Evolutionary conservation across 805 yeast species (phyloP), one percentile per base, ranked within the genome.

Genomic region (Schwanniomyces vanrijiae): DNA sequence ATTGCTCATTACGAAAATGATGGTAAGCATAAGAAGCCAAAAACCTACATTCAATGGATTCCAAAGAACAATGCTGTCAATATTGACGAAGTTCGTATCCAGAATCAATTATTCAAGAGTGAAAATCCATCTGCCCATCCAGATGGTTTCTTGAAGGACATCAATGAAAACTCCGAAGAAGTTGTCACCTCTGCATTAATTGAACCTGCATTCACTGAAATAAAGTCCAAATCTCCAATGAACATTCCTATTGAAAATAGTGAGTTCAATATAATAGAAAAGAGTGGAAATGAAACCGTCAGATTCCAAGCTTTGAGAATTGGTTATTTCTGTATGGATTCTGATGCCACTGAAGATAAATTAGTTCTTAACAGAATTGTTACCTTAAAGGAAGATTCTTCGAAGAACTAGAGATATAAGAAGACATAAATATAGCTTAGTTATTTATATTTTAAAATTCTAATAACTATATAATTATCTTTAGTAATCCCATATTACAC

Each of bases 221-320:
- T 94, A 46, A 71, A 80, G 56, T 65, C 67, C 50, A 82, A 80
- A 55, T 83, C 92, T 21, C 97, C 97, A 49, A 81, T 92, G 83
- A 83, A 83, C 54, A 71, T 82, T 57, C 76, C 73, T 34, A 77
- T 84, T 24, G 76, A 78, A 26, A 76, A 77, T 34, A 77, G 82
- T 43, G 84, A 84, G 52, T 88, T 90, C 64, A 77, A 78, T 61
- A 86, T 90, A 54, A 76, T 79, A 55, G 97, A 94, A 65, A 77
- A 78, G 50, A 68, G 69, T 34, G 77, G 77, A 28, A 70, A 76
- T 52, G 96, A 91, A 66, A 80, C 91, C n/a, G 90, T 88, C 26
- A 82, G 99, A 69, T 94, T 94, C 90, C 99, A 94, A 75, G 99
- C 96, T 25, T 80, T 94, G 68, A 83, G 99, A 72, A 92, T 89